Conservation (phyloP, 768 basidiomycete species). For the Termitomyces sp. region DNA sequence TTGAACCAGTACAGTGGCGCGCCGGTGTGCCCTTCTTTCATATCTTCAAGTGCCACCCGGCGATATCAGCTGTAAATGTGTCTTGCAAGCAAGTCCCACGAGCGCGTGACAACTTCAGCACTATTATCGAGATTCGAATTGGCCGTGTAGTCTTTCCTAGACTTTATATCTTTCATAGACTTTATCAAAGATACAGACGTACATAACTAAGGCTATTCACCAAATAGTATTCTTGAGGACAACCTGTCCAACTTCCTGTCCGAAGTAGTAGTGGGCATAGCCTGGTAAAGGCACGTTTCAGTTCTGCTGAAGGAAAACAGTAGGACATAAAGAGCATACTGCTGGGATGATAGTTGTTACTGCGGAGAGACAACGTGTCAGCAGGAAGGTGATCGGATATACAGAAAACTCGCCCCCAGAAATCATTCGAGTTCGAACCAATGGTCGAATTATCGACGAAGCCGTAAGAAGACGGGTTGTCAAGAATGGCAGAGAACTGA, state of each 20-base stretch:
- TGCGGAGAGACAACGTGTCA: constrained; percentile 14
- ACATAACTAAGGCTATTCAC: constrained; percentile 8
- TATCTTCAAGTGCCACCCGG: neutral
- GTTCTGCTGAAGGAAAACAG: neutral
- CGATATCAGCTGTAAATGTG: neutral
- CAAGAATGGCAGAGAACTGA: constrained; percentile 43
- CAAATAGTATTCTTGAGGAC: constrained; percentile 21
- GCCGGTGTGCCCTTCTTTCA: neutral
- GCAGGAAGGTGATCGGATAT: neutral
- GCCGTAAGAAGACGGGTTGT: constrained; percentile 44
- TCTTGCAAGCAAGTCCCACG: neutral
- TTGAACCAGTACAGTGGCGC: neutral
- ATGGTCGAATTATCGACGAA: constrained; percentile 48
- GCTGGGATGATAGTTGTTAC: constrained; percentile 51
- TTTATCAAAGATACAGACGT: no score
- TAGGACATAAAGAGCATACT: constrained; percentile 27
- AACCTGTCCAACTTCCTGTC: constrained; percentile 21
- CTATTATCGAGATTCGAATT: no score
- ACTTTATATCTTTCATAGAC: no score
- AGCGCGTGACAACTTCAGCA: neutral
- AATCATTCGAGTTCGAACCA: constrained; percentile 35
- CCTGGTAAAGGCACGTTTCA: constrained; percentile 17
- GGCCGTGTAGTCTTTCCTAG: no score
- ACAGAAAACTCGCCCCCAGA: constrained; percentile 46
- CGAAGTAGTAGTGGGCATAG: constrained; percentile 36